These are phyloP conservation scores for Hypoxylon rickii DNA, from an alignment of 495 filamentous ascomycete species.

Conservation along the genomic window DNA sequence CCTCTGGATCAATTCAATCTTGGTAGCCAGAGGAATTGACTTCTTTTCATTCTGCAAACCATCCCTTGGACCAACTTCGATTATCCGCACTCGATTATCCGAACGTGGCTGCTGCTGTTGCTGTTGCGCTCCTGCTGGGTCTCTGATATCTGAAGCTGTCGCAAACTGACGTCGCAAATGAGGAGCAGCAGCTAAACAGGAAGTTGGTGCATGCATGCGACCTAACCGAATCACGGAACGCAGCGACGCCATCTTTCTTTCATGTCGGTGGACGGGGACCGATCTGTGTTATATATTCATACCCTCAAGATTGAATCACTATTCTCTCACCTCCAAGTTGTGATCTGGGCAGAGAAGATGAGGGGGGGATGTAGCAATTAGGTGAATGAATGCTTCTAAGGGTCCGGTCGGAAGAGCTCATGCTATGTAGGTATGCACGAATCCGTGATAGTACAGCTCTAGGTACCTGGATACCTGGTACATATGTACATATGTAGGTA, in stretches of 20 bases:
- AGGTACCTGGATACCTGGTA: background rate
- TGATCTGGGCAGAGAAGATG: background rate
- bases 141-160: conserved; percentile 41
- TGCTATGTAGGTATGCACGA: too few relatives aligned
- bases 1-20: conserved; percentile 79
- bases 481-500: background rate
- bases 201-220: conserved; percentile 18
- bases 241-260: conserved; percentile 36
- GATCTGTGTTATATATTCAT: background rate
- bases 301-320: background rate
- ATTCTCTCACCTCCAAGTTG: background rate
- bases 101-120: conserved; percentile 28
- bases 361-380: background rate
- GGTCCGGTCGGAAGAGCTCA: too few relatives aligned
- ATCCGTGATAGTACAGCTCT: too few relatives aligned
- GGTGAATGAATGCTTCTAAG: background rate
- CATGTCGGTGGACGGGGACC: conserved; percentile 21
- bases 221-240: conserved; percentile 33
- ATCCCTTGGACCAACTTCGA: conserved; percentile 94
- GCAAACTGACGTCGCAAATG: conserved; percentile 42
- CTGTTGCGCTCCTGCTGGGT: conserved; percentile 19
- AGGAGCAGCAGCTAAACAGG: conserved; percentile 1
- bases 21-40: conserved; percentile 76
- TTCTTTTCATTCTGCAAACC: conserved; percentile 96
- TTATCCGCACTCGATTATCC: conserved; percentile 65